phyloP scores from a whole-genome alignment of 2,329 filamentous ascomycete species.

The Phyllosticta citriasiana region DNA sequence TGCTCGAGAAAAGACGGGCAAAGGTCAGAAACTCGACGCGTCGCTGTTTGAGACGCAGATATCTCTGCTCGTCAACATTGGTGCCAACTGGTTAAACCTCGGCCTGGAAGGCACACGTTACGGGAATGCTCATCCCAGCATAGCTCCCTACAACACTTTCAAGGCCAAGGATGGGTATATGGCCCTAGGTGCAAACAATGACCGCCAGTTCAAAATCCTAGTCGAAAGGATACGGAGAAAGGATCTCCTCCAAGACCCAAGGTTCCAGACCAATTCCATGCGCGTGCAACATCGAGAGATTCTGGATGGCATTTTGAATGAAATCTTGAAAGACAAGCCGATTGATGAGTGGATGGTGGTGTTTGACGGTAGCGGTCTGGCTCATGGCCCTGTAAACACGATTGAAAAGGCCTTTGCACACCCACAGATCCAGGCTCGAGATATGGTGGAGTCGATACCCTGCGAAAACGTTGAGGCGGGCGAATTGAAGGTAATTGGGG shows the following conservation, averaged over 20 bases:
- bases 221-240: constrained; percentile 11
- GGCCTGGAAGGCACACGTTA: constrained; percentile 33
- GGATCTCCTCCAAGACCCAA: constrained; percentile 19
- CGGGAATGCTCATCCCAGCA: constrained; percentile 38
- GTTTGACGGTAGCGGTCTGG: constrained; percentile 35
- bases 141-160: constrained; percentile 39
- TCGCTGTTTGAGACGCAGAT: constrained; percentile 38
- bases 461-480: constrained; percentile 10
- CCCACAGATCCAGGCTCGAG: constrained; percentile 32
- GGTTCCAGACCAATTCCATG: constrained; percentile 20
- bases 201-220: constrained; percentile 30
- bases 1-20: constrained; percentile 20
- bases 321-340: constrained; percentile 25
- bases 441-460: constrained; percentile 26
- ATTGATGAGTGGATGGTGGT: constrained; percentile 31
- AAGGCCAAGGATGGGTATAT: constrained; percentile 26
- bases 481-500: constrained; percentile 3
- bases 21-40: constrained; percentile 35
- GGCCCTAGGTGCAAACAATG: constrained; percentile 26
- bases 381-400: constrained; percentile 38
- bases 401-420: constrained; percentile 36
- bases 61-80: constrained; percentile 34
- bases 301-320: constrained; percentile 28
- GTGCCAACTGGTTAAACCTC: constrained; percentile 30
- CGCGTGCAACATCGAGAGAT: constrained; percentile 22